Conservation (phyloP, 108 stramenopile species). For the Pseudonitzschia pungens region DNA sequence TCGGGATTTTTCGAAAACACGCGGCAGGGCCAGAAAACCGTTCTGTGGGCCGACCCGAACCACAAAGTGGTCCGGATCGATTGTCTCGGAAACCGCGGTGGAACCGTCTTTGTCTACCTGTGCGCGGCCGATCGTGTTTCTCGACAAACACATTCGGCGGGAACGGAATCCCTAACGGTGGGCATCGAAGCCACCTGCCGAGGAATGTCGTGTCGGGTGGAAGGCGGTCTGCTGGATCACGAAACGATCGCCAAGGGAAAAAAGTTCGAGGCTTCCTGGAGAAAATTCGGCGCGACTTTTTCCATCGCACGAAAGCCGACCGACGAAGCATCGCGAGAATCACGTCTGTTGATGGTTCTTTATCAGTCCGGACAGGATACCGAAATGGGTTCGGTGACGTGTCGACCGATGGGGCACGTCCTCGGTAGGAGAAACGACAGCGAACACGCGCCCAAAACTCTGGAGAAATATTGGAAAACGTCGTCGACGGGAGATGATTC, state of each 20-base stretch:
- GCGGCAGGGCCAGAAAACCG: conserved; percentile 36
- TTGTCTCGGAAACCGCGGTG: conserved; percentile 56
- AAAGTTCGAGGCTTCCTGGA: conserved; percentile 76
- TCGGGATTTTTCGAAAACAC: conserved; percentile 21
- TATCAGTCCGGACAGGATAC: conserved; percentile 69
- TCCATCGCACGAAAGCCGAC: conserved; percentile 26
- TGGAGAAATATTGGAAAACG: conserved; percentile 10
- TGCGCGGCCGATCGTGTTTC: conserved; percentile 18
- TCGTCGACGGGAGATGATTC: not conserved
- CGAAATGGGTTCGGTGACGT: conserved; percentile 54
- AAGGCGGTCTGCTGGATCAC: conserved; percentile 52
- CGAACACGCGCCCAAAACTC: not conserved
- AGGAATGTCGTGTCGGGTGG: conserved; percentile 66
- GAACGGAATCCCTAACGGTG: conserved; percentile 23
- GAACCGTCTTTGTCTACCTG: conserved; percentile 61
- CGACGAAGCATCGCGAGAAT: not conserved
- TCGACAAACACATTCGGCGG: not conserved
- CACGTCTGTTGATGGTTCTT: conserved; percentile 53
- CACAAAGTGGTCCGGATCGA: conserved; percentile 49
- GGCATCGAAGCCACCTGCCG: conserved; percentile 59
- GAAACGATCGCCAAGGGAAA: conserved; percentile 68
- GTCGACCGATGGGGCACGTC: conserved; percentile 8
- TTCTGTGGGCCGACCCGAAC: conserved; percentile 35
- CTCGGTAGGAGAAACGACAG: not conserved
- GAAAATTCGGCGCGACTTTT: conserved; percentile 44